A percentile compares a stretch with the other conserved stretches of the same genome.
Evolutionary conservation across 2,329 filamentous ascomycete species (phyloP).

Genomic region (Ascocoryne sarcoides): DNA sequence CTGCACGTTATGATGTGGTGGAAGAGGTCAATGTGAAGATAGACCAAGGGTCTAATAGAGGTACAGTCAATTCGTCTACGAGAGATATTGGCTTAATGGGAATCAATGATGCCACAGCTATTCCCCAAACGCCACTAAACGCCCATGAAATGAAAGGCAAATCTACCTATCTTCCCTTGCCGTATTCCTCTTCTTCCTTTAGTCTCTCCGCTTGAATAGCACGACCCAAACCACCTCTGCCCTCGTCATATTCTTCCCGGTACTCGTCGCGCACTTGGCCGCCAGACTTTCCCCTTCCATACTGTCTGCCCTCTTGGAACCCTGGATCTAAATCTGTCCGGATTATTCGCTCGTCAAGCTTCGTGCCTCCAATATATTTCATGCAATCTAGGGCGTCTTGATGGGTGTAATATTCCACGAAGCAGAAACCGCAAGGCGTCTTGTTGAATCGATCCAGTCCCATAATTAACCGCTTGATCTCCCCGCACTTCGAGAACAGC

Average conservation of each 20-base stretch:
- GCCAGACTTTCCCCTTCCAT: conserved; percentile 88
- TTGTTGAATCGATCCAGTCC: conserved; percentile 94
- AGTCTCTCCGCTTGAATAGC: conserved; percentile 58
- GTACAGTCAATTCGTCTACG: too few species aligned
- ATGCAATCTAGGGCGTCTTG: conserved; percentile 95
- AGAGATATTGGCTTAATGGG: too few species aligned
- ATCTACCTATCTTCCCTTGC: conserved; percentile 40
- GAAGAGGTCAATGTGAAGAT: too few species aligned
- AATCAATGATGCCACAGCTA: too few species aligned
- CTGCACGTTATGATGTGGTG: too few species aligned
- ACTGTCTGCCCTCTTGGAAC: conserved; percentile 92
- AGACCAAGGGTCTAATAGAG: too few species aligned
- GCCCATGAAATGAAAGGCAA: too few species aligned
- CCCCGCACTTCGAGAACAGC: conserved; percentile 89
- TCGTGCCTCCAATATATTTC: conserved; percentile 97
- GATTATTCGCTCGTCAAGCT: conserved; percentile 95
- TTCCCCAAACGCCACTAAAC: too few species aligned
- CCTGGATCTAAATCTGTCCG: conserved; percentile 91
- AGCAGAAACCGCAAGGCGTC: conserved; percentile 98
- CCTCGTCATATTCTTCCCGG: conserved; percentile 92
- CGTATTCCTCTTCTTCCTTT: conserved; percentile 51
- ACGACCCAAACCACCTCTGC: conserved; percentile 79
- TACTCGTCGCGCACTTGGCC: conserved; percentile 98
- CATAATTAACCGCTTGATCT: conserved; percentile 98
- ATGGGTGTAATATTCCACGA: conserved; percentile 98